A percentile compares a stretch with the other conserved stretches of the same genome.
phyloP scores from a whole-genome alignment of 1,284 basidiomycete genomes.

The Rhodotorula sp. region DNA sequence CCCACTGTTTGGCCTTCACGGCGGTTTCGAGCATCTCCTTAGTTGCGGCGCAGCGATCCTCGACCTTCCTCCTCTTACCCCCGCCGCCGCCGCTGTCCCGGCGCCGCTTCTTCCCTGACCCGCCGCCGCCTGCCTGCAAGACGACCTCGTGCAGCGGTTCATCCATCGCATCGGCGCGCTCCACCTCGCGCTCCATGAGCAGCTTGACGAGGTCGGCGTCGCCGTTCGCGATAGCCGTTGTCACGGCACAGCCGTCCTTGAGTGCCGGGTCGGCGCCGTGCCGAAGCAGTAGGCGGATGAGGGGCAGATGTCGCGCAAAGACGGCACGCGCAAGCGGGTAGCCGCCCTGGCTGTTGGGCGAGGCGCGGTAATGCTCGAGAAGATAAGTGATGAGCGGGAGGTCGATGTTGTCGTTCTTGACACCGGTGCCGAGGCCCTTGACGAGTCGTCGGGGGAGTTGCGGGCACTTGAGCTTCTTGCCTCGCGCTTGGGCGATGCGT shows the following conservation, averaged over 20 bases:
- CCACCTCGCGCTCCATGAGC: constrained; percentile 64
- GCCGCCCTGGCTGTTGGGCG: constrained; percentile 66
- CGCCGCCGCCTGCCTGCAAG: background rate
- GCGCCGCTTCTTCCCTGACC: constrained; percentile 13
- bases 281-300: constrained; percentile 68
- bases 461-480: constrained; percentile 17
- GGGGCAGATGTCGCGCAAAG: constrained; percentile 62
- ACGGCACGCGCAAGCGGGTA: constrained; percentile 77
- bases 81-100: constrained; percentile 8
- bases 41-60: constrained; percentile 31
- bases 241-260: constrained; percentile 65
- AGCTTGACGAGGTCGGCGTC: constrained; percentile 65
- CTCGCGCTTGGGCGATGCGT: constrained; percentile 36
- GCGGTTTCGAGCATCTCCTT: constrained; percentile 39
- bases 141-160: background rate
- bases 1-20: constrained; percentile 36
- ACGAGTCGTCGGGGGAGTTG: constrained; percentile 52
- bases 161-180: background rate
- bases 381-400: constrained; percentile 49
- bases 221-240: constrained; percentile 69
- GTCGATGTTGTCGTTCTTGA: constrained; percentile 4
- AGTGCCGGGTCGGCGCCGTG: constrained; percentile 68
- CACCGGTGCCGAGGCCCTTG: constrained; percentile 27
- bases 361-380: constrained; percentile 47
- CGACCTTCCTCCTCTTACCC: constrained; percentile 18